A percentile compares a stretch with the other conserved stretches of the same genome.
These are phyloP conservation scores for Pyrus hybrid DNA, from an alignment of 331 rosid genomes.

Conservation along the genomic window DNA sequence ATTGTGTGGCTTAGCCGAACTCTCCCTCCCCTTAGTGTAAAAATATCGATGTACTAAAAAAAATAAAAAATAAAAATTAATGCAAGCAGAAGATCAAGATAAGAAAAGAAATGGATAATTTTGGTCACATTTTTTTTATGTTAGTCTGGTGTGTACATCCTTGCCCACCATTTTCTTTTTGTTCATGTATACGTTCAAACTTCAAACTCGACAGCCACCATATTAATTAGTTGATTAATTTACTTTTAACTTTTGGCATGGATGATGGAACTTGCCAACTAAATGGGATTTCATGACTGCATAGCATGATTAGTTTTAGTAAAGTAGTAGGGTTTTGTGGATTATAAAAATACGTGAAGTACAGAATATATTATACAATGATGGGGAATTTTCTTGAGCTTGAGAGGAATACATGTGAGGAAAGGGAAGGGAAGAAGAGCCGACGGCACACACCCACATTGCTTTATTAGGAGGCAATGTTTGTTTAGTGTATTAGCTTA, in stretches of 20 bases:
- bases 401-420: slow-evolving; percentile 44
- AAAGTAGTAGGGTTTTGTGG: slow-evolving; percentile 25
- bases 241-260: background rate
- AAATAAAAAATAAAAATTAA: too few relatives aligned
- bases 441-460: slow-evolving; percentile 31
- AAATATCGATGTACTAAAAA: too few relatives aligned
- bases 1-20: too few relatives aligned
- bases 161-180: background rate
- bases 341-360: background rate
- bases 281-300: background rate
- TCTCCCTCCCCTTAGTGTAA: too few relatives aligned
- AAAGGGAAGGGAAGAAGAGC: slow-evolving; percentile 4
- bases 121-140: background rate
- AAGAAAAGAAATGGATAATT: background rate
- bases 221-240: background rate
- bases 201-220: background rate
- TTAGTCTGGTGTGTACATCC: background rate
- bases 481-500: slow-evolving; percentile 10
- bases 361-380: slow-evolving; percentile 15
- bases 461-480: slow-evolving; percentile 14
- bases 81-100: too few relatives aligned
- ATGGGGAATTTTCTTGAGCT: slow-evolving; percentile 41
- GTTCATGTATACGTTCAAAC: background rate
- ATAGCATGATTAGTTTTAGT: slow-evolving; percentile 12
- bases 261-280: background rate